Evolutionary conservation across 2,329 filamentous ascomycete species (phyloP), one percentile per base, ranked within the genome.

Genomic region (Triangularia verruculosa): DNA sequence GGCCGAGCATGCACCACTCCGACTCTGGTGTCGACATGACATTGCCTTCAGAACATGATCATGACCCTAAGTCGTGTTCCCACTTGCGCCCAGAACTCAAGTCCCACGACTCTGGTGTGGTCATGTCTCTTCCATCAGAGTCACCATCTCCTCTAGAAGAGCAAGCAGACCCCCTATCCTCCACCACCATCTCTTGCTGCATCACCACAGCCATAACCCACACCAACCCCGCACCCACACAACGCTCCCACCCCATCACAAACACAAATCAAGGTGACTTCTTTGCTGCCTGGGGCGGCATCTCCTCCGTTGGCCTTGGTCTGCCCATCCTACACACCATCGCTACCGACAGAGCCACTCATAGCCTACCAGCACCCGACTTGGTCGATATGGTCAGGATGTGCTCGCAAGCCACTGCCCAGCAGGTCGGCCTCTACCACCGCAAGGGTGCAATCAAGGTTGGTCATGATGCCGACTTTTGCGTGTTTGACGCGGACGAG

Each of bases 271-370:
- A 74, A 71, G 95, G 95, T 39, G 92, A 98, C 78, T 98, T 99
- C 83, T 95, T 98, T 78, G 87, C 90, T 3, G 93, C 93, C 0
- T 99, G 95, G 95, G 95, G 95, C 61, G 95, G 95, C 13, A 97
- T 99, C 72, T 94, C 91, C 3, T 95, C 91, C 4, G 94, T 99
- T 17, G 95, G 95, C 0, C 85, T 99, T 1, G 95, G 95, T 0
- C 83, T 99, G 3, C 92, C 92, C 4, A 97, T 99, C 68, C 83
- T 99, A 5, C 89, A 93, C 87, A 93, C 92, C 0, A 88, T 92
- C 53, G 84, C 90, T 30, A 80, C 83, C 73, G 83, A 86, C 67
- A 83, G 90, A 47, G 79, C 85, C 52, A 77, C 82, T 30, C 75
- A 80, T 8, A 74, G 75, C n/a, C 71, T 76, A 34, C 71, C 72